Base-by-base conservation (phyloP, 2,329 filamentous ascomycete genomes). In the Acephala macrosclerotiorum region DNA sequence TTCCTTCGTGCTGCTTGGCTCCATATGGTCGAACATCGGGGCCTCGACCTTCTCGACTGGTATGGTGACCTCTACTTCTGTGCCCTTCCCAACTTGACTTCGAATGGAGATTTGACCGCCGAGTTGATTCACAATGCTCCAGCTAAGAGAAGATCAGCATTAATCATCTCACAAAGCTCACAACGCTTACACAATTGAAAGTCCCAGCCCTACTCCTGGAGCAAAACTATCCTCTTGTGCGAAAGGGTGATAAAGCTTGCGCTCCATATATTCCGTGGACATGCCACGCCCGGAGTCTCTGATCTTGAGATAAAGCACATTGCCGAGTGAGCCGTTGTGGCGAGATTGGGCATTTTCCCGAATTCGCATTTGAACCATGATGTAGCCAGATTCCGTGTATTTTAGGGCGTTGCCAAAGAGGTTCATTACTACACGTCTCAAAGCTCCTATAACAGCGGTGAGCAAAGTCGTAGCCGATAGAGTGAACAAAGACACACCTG, bases 231-330 rank as follows among this genome's bases (percentile, higher is more conserved):
- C 84, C 70, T 91, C 89, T 67, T 91, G 89, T 0, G 82, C 79
- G 68, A 90, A 90, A 0, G 87, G 86, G 0, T 84, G 84, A 69
- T 87, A 91, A 0, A 90, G 77, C 16, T 84, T 82, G 3, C 83
- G 83, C 25, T 84, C 81, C 61, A 89, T 79, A 67, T 87, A 91
- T 18, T 89, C 84, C 25, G 84, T 80, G 0, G 84, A 86, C 70
- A 91, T 90, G 14, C 88, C 89, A 22, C 62, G 83, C 1, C 89
- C 89, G 1, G 87, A 88, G 71, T 91, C 89, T 0, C 81, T 80
- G 16, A 91, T 83, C 0, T 80, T 83, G 20, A 86, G 33, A 16
- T 60, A 65, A 12, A 73, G 47, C 4, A 66, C 42, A 33, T 69
- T 51, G 9, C 58, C 29, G 0, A 20, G 11, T n/a, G 60, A 66